Conservation (phyloP, 2,329 filamentous ascomycete genomes). For the Aspergillus quadricinctus region DNA sequence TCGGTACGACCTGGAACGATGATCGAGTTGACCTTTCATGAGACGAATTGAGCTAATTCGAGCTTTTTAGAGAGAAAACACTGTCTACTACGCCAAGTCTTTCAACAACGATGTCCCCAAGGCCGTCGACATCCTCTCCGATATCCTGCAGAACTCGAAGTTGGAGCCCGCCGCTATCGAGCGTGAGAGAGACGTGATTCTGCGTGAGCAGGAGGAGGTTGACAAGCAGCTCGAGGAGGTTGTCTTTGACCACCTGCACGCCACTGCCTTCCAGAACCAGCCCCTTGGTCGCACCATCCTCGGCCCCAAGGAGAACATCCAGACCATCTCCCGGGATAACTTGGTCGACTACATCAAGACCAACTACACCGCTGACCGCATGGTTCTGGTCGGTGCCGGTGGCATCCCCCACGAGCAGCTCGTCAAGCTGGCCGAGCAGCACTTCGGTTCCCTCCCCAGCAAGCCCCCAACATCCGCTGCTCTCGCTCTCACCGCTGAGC, state of each 20-base stretch:
- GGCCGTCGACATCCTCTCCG: slow-evolving; percentile 95
- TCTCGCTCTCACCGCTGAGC: slow-evolving; percentile 64
- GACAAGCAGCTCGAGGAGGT: slow-evolving; percentile 99
- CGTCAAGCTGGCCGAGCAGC: slow-evolving; percentile 92
- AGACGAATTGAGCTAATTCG: slow-evolving; percentile 23
- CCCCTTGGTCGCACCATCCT: slow-evolving; percentile 96
- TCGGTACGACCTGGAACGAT: slow-evolving; percentile 62
- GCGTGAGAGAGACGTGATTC: slow-evolving; percentile 96
- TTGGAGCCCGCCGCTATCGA: slow-evolving; percentile 90
- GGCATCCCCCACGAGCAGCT: slow-evolving; percentile 91
- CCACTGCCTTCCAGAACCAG: slow-evolving; percentile 95
- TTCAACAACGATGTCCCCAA: slow-evolving; percentile 97
- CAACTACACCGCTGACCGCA: slow-evolving; percentile 99
- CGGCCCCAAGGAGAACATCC: slow-evolving; percentile 96
- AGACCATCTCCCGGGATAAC: slow-evolving; percentile 88
- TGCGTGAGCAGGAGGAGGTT: slow-evolving; percentile 98
- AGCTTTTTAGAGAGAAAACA: slow-evolving; percentile 81
- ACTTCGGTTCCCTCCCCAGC: slow-evolving; percentile 77
- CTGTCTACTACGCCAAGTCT: slow-evolving; percentile 98
- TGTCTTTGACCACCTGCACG: slow-evolving; percentile 97
- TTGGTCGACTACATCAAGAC: slow-evolving; percentile 95
- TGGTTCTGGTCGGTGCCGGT: slow-evolving; percentile 95
- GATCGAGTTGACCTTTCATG: slow-evolving; percentile 1
- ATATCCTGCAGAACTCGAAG: slow-evolving; percentile 99
- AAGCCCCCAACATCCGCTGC: slow-evolving; percentile 71